These are phyloP conservation scores for Flaveria floridana DNA, from an alignment of 140 eudicot genomes.

Conservation along the genomic window DNA sequence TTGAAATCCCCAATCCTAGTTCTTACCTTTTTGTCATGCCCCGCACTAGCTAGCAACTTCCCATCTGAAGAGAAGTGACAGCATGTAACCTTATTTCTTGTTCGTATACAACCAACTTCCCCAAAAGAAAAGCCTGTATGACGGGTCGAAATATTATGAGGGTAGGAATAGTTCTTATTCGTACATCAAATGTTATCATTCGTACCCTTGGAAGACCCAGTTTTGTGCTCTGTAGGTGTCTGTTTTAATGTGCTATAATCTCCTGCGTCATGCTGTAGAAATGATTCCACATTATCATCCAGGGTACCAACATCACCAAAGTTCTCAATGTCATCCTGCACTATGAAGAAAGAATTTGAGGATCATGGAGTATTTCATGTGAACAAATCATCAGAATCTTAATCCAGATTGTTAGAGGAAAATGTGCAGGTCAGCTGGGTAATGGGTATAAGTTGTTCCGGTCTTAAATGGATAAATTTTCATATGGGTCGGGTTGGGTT, in stretches of 20 bases:
- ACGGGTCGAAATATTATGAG: slow-evolving; percentile 1
- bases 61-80: slow-evolving; percentile 98
- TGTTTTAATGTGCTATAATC: slow-evolving; percentile 84
- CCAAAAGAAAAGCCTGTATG: slow-evolving; percentile 77
- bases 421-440: neutral
- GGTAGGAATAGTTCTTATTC: slow-evolving; percentile 12
- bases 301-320: slow-evolving; percentile 79
- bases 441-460: slow-evolving; percentile 3
- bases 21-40: slow-evolving; percentile 89
- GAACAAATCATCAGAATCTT: slow-evolving; percentile 2
- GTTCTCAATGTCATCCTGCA: slow-evolving; percentile 88
- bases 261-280: slow-evolving; percentile 81
- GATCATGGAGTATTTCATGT: slow-evolving; percentile 25
- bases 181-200: neutral
- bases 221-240: slow-evolving; percentile 66
- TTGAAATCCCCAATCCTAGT: neutral
- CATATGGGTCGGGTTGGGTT: neutral
- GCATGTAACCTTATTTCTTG: slow-evolving; percentile 90
- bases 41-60: slow-evolving; percentile 93
- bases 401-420: slow-evolving; percentile 3
- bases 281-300: slow-evolving; percentile 89
- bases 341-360: slow-evolving; percentile 30
- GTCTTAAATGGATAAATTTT: neutral
- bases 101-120: slow-evolving; percentile 87
- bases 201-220: slow-evolving; percentile 77